Base-by-base conservation (phyloP, 2,329 filamentous ascomycete genomes). In the Xylariaceae sp. region DNA sequence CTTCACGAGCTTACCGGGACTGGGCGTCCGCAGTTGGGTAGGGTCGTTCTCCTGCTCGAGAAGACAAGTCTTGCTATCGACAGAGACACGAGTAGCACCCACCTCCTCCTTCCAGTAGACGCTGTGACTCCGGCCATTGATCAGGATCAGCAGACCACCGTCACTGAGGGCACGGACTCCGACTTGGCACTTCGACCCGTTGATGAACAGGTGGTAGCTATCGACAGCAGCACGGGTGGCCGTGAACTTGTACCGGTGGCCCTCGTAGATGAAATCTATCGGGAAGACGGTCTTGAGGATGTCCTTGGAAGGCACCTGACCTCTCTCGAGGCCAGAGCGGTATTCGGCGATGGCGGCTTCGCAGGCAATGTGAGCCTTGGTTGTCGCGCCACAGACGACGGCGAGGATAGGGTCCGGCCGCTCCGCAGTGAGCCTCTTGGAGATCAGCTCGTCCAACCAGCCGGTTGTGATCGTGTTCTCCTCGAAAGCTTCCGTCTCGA, bases 101-200 rank as follows among this genome's bases (percentile, higher is more conserved):
- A 94, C 88, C 64, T 98, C 92, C 61, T 98, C 92, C 69, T 97
- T 97, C 92, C 92, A 98, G 79, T 98, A 98, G 46, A 97, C 82
- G 59, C 92, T 98, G 80, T 98, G 92, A 54, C 87, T 94, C 64
- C 88, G 87, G 45, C 92, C 92, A 56, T 84, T 83, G 30, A 98
- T 79, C 14, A 98, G 78, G 48, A 98, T 80, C 40, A 98, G 76
- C 9, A 98, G 78, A 63, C 92, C 92, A 63, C 92, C 92, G 55
- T 98, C 92, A 50, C 88, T 88, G 50, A 98, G 78, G 34, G 89
- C 85, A 54, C 92, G 85, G 38, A 98, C 85, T 56, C 90, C 92
- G 40, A 97, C 86, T 5, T 86, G 82, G 66, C 88, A 94, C 71
- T 94, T 95, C 54, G 92, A 97, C 43, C 92, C 92, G 62, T 98